Conservation (phyloP, 345 rosid species). For the Citropsis articulata region DNA sequence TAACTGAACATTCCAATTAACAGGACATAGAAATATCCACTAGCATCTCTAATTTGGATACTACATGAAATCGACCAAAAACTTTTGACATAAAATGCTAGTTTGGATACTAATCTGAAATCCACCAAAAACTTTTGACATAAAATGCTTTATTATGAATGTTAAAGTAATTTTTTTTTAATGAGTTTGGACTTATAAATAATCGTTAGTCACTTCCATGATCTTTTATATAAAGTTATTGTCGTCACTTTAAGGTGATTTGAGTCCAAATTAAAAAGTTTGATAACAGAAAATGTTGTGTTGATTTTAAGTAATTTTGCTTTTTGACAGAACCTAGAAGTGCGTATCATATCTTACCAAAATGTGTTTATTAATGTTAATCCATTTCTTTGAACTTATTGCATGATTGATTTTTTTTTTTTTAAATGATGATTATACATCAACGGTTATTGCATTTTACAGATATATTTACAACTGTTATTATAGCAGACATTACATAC, state of each 20-base stretch:
- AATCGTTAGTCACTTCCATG: neutral
- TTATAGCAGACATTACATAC: too few species aligned
- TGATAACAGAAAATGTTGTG: neutral
- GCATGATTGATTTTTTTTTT: neutral
- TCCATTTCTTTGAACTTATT: neutral
- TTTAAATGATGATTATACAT: too few species aligned
- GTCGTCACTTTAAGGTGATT: neutral
- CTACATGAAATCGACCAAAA: neutral
- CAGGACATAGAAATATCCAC: neutral
- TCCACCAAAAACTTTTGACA: neutral
- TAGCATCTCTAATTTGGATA: neutral
- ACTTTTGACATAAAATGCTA: neutral
- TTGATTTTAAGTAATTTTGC: neutral
- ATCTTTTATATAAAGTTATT: neutral
- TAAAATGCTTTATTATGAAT: neutral
- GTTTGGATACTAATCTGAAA: neutral
- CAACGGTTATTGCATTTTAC: too few species aligned
- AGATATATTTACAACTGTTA: too few species aligned
- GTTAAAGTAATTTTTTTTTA: neutral
- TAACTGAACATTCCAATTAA: neutral
- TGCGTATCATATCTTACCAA: neutral
- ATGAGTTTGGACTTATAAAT: neutral
- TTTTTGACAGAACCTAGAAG: neutral
- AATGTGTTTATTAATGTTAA: neutral
- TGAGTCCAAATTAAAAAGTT: neutral